A percentile compares a stretch with the other conserved stretches of the same genome.
phyloP scores from a whole-genome alignment of 2,329 filamentous ascomycete species.

The Diaporthe ampelina region DNA sequence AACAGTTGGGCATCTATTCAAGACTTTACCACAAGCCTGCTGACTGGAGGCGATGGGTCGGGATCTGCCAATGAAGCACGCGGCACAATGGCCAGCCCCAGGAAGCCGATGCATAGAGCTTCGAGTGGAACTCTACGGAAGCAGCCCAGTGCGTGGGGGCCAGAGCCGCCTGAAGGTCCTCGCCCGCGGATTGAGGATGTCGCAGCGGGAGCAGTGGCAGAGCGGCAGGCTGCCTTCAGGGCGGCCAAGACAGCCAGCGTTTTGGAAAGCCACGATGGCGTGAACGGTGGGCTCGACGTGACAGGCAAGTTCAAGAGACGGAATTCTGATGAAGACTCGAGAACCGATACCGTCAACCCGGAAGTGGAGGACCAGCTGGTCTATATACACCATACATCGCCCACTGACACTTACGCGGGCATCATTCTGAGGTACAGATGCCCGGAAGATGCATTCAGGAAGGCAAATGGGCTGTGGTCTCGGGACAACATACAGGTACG shows the following conservation, averaged over 20 bases:
- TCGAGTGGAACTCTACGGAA: conserved; percentile 46
- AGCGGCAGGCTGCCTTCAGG: conserved; percentile 68
- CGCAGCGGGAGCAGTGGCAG: conserved; percentile 66
- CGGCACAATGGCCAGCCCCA: conserved; percentile 48
- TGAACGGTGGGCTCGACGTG: conserved; percentile 70
- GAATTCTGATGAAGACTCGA: conserved; percentile 74
- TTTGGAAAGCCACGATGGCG: conserved; percentile 72
- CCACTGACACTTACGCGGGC: conserved; percentile 89
- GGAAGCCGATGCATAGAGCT: conserved; percentile 50
- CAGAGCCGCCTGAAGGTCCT: conserved; percentile 57
- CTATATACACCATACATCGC: conserved; percentile 89
- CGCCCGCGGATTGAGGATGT: conserved; percentile 62
- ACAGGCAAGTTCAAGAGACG: conserved; percentile 73
- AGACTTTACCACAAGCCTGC: conserved; percentile 64
- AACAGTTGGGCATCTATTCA: conserved; percentile 70
- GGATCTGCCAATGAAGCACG: conserved; percentile 53
- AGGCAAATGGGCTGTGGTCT: conserved; percentile 94
- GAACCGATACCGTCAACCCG: conserved; percentile 60
- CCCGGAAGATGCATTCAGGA: conserved; percentile 83
- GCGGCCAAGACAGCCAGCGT: conserved; percentile 71
- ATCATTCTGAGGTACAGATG: conserved; percentile 93
- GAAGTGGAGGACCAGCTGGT: conserved; percentile 83
- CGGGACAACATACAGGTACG: conserved; percentile 90
- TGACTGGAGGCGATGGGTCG: conserved; percentile 51
- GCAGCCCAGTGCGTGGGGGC: conserved; percentile 61